phyloP scores from a whole-genome alignment of 2,329 filamentous ascomycete species.

The Aureobasidium mangrovei region DNA sequence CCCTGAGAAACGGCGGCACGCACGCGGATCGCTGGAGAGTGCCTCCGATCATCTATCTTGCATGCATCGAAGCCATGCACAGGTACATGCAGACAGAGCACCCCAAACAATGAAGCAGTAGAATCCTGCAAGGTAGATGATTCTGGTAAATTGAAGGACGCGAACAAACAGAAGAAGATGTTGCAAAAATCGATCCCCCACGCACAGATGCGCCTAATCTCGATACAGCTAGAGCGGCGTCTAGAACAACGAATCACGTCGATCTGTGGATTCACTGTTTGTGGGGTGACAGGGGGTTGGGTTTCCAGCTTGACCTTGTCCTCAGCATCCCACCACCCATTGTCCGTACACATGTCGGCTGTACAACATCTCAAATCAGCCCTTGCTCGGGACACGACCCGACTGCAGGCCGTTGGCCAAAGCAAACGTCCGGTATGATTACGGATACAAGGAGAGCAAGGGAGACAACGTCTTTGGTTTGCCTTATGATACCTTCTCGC shows the following conservation, averaged over 20 bases:
- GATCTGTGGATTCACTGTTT: conserved; percentile 5
- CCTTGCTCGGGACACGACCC: not conserved
- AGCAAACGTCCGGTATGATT: conserved; percentile 5
- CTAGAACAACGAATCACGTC: conserved; percentile 5
- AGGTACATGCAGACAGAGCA: not conserved
- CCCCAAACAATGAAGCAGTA: not conserved
- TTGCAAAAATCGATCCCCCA: not conserved
- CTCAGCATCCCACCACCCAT: not conserved
- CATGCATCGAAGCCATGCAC: conserved; percentile 6
- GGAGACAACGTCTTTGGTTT: conserved; percentile 1
- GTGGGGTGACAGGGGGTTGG: conserved; percentile 8
- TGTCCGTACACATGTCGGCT: not conserved
- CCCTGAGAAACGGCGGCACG: conserved; percentile 11
- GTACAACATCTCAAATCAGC: conserved; percentile 6
- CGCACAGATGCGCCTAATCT: not conserved
- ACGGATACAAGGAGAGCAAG: conserved; percentile 5
- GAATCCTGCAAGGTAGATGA: not conserved
- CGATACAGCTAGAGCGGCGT: not conserved
- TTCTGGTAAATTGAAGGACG: conserved; percentile 4
- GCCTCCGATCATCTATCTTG: not conserved
- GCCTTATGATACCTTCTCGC: conserved; percentile 6
- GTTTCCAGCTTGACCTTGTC: not conserved
- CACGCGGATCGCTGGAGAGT: not conserved
- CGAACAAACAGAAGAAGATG: conserved; percentile 1
- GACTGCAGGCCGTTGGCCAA: conserved; percentile 6